Conservation (phyloP, 768 basidiomycete genomes). For the Filobasidium floriforme region DNA sequence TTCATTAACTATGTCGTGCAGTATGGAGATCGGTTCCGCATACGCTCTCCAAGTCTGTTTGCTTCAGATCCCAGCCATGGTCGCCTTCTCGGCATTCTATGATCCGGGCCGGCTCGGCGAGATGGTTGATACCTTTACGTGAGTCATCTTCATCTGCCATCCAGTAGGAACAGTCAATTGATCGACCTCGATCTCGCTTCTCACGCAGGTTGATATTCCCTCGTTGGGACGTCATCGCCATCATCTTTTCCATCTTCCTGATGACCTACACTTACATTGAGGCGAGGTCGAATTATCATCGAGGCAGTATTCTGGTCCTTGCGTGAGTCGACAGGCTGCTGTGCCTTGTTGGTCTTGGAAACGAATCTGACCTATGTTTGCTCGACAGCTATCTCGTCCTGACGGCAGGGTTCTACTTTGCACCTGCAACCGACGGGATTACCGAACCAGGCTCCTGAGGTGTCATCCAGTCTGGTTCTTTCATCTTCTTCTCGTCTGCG, state of each 20-base stretch:
- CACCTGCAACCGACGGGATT: conserved; percentile 24
- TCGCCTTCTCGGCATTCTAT: conserved; percentile 95
- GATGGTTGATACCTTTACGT: conserved; percentile 88
- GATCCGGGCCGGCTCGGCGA: conserved; percentile 77
- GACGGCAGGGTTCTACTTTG: conserved; percentile 83
- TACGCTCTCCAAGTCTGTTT: conserved; percentile 97
- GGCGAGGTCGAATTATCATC: conserved; percentile 95
- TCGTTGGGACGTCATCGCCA: conserved; percentile 90
- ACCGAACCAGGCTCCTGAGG: too few species aligned
- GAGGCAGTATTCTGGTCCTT: conserved; percentile 88
- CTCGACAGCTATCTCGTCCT: conserved; percentile 76
- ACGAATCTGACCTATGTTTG: neutral
- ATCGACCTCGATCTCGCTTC: neutral
- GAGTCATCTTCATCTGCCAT: conserved; percentile 43
- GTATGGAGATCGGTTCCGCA: conserved; percentile 99
- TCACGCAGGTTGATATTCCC: conserved; percentile 90
- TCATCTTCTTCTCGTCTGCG: too few species aligned
- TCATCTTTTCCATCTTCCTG: conserved; percentile 92
- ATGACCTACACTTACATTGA: conserved; percentile 99
- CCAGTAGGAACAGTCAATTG: neutral
- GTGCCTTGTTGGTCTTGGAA: conserved; percentile 16
- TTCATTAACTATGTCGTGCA: conserved; percentile 41
- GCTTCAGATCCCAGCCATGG: conserved; percentile 96
- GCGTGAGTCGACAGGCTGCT: conserved; percentile 53
- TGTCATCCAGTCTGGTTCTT: too few species aligned